phyloP scores from a whole-genome alignment of 2,329 filamentous ascomycete genomes.

The Pseudopithomyces chartarum region DNA sequence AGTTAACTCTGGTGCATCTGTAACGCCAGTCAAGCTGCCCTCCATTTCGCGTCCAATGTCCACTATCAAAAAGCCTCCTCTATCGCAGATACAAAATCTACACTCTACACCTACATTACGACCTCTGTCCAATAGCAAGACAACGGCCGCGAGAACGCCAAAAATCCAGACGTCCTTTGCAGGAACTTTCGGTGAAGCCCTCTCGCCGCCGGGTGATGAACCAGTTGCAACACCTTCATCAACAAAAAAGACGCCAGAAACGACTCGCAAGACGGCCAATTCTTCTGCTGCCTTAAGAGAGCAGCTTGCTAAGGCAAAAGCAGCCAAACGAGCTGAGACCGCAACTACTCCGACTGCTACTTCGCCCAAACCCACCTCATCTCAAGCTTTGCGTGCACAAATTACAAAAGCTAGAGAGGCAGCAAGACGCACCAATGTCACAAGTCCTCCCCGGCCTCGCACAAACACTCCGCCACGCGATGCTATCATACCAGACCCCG shows the following conservation, averaged over 20 bases:
- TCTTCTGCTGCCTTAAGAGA: slow-evolving; percentile 83
- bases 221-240: slow-evolving; percentile 23
- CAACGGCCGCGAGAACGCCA: slow-evolving; percentile 40
- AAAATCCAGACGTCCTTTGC: slow-evolving; percentile 37
- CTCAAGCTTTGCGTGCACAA: slow-evolving; percentile 80
- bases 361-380: slow-evolving; percentile 66
- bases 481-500: slow-evolving; percentile 31
- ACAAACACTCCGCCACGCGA: slow-evolving; percentile 36
- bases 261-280: slow-evolving; percentile 57
- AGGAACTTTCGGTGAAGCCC: slow-evolving; percentile 42
- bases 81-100: slow-evolving; percentile 30
- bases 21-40: slow-evolving; percentile 39
- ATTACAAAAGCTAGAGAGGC: slow-evolving; percentile 88
- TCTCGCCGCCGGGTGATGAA: slow-evolving; percentile 30
- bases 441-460: slow-evolving; percentile 25
- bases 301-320: slow-evolving; percentile 91
- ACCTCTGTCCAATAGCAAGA: slow-evolving; percentile 43
- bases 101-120: slow-evolving; percentile 35
- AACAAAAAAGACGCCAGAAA: slow-evolving; percentile 38
- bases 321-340: slow-evolving; percentile 60
- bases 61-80: slow-evolving; percentile 35
- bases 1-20: slow-evolving; percentile 20
- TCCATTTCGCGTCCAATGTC: slow-evolving; percentile 40
- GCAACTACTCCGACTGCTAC: slow-evolving; percentile 16
- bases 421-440: slow-evolving; percentile 55